phyloP scores from a whole-genome alignment of 805 yeast species.

The Candida chilensis region DNA sequence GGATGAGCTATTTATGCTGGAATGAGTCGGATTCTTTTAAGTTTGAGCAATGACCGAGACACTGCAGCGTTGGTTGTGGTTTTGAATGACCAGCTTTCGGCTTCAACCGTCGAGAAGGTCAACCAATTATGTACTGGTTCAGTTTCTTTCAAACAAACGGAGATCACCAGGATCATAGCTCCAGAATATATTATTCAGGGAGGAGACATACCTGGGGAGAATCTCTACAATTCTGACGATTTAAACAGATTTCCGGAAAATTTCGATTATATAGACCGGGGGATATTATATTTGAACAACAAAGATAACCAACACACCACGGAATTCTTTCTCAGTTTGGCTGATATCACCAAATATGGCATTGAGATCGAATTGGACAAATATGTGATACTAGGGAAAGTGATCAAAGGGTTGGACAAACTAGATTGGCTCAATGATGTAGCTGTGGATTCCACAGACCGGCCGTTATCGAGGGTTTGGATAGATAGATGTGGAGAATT shows the following conservation, averaged over 20 bases:
- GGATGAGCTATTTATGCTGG: constrained; percentile 1
- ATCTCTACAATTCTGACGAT: not conserved
- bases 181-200: constrained; percentile 16
- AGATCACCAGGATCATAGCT: constrained; percentile 11
- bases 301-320: constrained; percentile 4
- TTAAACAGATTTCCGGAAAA: constrained; percentile 2
- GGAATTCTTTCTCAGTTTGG: constrained; percentile 13
- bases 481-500: constrained; percentile 13
- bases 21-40: constrained; percentile 2
- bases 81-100: constrained; percentile 5
- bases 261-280: not conserved
- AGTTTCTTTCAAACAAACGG: constrained; percentile 7
- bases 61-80: constrained; percentile 6
- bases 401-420: constrained; percentile 4
- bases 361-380: constrained; percentile 3
- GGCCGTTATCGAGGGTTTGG: constrained; percentile 7
- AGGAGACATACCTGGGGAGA: constrained; percentile 6
- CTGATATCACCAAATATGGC: constrained; percentile 6
- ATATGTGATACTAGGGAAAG: constrained; percentile 13
- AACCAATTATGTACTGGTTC: constrained; percentile 6
- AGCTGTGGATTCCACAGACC: constrained; percentile 7
- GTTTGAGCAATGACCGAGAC: constrained; percentile 1
- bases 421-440: constrained; percentile 7
- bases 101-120: constrained; percentile 5
- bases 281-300: constrained; percentile 3